These are phyloP conservation scores for Pseudogymnoascus sp. DNA, from an alignment of 2,329 filamentous ascomycete genomes.

Conservation along the genomic window DNA sequence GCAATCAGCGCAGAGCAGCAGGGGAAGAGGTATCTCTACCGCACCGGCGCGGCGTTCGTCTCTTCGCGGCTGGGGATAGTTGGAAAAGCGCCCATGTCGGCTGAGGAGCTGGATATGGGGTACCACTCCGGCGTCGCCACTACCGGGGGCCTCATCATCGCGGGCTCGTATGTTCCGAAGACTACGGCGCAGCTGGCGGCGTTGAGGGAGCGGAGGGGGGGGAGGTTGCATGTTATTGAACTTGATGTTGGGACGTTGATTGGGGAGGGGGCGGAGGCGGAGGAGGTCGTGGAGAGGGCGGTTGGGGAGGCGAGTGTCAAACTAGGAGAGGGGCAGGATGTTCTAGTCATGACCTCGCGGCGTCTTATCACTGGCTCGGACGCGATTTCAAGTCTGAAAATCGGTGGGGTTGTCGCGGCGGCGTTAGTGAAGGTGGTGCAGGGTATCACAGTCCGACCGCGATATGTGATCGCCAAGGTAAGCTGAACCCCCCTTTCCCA, in stretches of 20 bases:
- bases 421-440: conserved; percentile 45
- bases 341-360: conserved; percentile 54
- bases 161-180: conserved; percentile 53
- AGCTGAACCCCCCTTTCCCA: not conserved
- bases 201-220: conserved; percentile 34
- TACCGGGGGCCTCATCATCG: conserved; percentile 47
- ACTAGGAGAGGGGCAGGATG: conserved; percentile 42
- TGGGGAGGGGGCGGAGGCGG: not conserved
- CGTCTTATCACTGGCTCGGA: conserved; percentile 44
- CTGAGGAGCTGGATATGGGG: conserved; percentile 35
- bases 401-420: conserved; percentile 45
- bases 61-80: conserved; percentile 46
- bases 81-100: conserved; percentile 44
- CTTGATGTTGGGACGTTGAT: conserved; percentile 42
- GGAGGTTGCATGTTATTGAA: conserved; percentile 39
- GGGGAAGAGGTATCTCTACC: conserved; percentile 33
- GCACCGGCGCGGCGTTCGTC: conserved; percentile 38
- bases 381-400: conserved; percentile 45
- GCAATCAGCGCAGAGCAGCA: conserved; percentile 29
- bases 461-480: conserved; percentile 51
- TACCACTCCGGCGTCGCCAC: conserved; percentile 16
- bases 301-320: too few species aligned
- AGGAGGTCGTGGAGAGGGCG: too few species aligned
- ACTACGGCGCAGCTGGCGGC: conserved; percentile 48
- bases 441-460: conserved; percentile 40